Conservation (phyloP, 2,329 filamentous ascomycete genomes). For the Pseudohalonectria lignicola region DNA sequence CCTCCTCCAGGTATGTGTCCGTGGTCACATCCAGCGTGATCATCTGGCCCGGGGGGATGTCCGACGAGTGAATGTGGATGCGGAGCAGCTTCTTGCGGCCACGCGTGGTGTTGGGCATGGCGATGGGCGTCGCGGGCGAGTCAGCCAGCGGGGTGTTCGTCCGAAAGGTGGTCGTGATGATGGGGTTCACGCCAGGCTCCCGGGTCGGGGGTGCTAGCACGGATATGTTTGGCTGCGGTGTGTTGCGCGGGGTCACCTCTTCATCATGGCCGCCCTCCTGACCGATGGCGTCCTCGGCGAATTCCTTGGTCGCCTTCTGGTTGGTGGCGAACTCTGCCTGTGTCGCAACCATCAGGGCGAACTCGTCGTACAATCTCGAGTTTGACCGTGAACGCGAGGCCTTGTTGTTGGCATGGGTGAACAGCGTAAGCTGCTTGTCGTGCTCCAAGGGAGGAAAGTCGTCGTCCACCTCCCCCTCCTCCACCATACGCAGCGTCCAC, state of each 20-base stretch:
- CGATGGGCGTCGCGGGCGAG: constrained; percentile 36
- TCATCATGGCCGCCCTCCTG: constrained; percentile 27
- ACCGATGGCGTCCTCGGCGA: constrained; percentile 38
- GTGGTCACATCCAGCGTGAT: constrained; percentile 67
- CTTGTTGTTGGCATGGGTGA: constrained; percentile 71
- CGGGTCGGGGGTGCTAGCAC: constrained; percentile 12
- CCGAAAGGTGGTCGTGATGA: constrained; percentile 50
- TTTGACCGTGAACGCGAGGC: constrained; percentile 55
- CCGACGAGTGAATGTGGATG: constrained; percentile 60
- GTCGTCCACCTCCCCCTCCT: constrained; percentile 75
- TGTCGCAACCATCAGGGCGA: constrained; percentile 65
- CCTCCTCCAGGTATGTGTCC: constrained; percentile 73
- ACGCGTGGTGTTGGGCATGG: constrained; percentile 32
- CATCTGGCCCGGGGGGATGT: constrained; percentile 61
- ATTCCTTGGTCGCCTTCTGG: constrained; percentile 55
- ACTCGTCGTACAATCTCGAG: constrained; percentile 72
- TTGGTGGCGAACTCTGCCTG: constrained; percentile 59
- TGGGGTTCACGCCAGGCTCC: constrained; percentile 32
- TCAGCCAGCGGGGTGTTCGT: constrained; percentile 46
- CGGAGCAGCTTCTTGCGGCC: constrained; percentile 61
- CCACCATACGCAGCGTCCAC: constrained; percentile 75
- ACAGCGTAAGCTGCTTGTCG: constrained; percentile 63
- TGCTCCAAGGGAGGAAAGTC: constrained; percentile 73
- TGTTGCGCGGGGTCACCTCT: constrained; percentile 32
- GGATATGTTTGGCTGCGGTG: constrained; percentile 30